A percentile compares a stretch with the other conserved stretches of the same genome.
These are phyloP conservation scores for Cephaloascus fragrans DNA, from an alignment of 805 yeast species.

Conservation along the genomic window DNA sequence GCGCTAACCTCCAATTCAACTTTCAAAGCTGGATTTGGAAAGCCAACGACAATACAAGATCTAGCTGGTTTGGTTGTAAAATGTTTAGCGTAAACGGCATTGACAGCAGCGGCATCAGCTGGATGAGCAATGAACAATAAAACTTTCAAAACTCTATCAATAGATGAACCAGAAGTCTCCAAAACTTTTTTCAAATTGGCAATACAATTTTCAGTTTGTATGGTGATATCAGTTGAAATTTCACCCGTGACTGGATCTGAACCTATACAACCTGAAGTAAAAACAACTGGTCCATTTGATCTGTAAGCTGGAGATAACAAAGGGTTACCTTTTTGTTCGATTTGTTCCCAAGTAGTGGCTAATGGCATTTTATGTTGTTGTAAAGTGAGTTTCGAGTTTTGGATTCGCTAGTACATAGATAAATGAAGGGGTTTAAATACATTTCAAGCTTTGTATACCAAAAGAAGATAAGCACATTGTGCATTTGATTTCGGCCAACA, in stretches of 20 bases:
- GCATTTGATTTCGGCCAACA: no score
- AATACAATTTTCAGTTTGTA: constrained; percentile 37
- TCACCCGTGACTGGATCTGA: constrained; percentile 26
- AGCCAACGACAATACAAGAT: constrained; percentile 40
- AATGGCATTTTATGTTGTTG: neutral
- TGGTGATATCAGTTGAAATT: constrained; percentile 29
- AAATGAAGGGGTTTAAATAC: neutral
- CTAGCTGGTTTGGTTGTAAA: constrained; percentile 44
- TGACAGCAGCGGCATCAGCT: constrained; percentile 29
- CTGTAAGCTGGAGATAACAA: neutral
- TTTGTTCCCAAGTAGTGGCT: neutral
- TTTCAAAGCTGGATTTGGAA: constrained; percentile 38
- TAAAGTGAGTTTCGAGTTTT: no score
- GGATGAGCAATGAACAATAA: constrained; percentile 36
- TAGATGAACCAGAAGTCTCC: constrained; percentile 32
- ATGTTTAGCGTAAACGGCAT: constrained; percentile 33
- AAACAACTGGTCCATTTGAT: constrained; percentile 11
- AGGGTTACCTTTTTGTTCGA: neutral
- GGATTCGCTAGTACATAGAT: no score
- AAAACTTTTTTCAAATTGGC: constrained; percentile 30
- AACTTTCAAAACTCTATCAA: constrained; percentile 38
- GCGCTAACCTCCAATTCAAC: constrained; percentile 46
- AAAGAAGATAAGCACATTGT: no score
- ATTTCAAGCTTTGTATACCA: neutral
- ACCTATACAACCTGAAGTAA: constrained; percentile 41